These are phyloP conservation scores for Myriosclerotinia scirpicola DNA, from an alignment of 2,329 filamentous ascomycete genomes.

Conservation along the genomic window DNA sequence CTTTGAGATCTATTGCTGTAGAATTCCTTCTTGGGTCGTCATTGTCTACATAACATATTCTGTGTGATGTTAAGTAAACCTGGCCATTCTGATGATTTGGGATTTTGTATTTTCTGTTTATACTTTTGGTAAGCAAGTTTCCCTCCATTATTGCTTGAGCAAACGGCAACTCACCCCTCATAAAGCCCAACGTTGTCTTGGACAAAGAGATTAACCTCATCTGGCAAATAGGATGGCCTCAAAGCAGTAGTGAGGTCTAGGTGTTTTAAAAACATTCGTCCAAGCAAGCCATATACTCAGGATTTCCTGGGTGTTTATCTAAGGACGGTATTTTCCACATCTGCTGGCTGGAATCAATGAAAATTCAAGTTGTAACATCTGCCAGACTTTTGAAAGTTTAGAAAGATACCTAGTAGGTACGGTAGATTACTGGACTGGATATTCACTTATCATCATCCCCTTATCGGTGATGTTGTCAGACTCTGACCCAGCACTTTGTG, in stretches of 20 bases:
- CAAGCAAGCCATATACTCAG: conserved; percentile 48
- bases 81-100: conserved; percentile 92
- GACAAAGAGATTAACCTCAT: conserved; percentile 93
- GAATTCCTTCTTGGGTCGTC: conserved; percentile 82
- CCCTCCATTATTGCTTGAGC: background rate
- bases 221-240: conserved; percentile 85
- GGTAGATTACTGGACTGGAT: background rate
- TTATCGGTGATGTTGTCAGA: background rate
- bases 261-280: conserved; percentile 95
- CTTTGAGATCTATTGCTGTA: conserved; percentile 81
- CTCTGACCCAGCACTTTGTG: background rate
- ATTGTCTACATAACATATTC: conserved; percentile 92
- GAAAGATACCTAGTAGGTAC: background rate
- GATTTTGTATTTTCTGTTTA: conserved; percentile 83
- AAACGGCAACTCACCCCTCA: conserved; percentile 70
- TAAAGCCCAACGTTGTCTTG: conserved; percentile 97
- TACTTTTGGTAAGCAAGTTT: background rate
- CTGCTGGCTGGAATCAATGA: conserved; percentile 3
- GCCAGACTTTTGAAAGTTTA: background rate
- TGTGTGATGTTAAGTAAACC: conserved; percentile 93
- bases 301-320: conserved; percentile 14
- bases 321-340: conserved; percentile 10
- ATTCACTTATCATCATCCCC: background rate
- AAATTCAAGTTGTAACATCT: background rate
- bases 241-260: conserved; percentile 95